Base-by-base conservation (phyloP, 2,329 filamentous ascomycete species). In the Phialocephala sp. region DNA sequence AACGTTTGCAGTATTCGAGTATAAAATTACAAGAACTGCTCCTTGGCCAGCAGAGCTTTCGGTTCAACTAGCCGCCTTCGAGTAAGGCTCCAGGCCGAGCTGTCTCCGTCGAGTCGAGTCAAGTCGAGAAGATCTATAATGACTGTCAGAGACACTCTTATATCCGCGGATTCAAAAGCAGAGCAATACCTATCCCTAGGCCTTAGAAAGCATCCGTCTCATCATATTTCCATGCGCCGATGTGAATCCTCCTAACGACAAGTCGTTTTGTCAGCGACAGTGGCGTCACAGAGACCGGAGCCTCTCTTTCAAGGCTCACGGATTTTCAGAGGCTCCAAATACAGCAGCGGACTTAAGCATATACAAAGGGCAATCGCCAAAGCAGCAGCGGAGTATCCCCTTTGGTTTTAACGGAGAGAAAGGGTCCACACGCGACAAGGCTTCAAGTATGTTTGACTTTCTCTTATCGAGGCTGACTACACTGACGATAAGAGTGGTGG, bases 351-450 rank as follows among this genome's bases (percentile, higher is more conserved):
- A 54, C 14, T 35, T 18, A 18, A 35, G 12, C 18, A 24, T 54
- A 32, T 18, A 32, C 24, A 35, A 52, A 27, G 27, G 11, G 8
- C 1, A 27, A 35, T 8, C 9, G 6, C 9, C 5, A 14, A 15
- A 18, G 12, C 27, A 54, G 24, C 22, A 54, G 50, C 15, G 18
- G 24, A 37, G 35, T 47, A 50, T 15, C n/a, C n/a, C 35, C 12
- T 60, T 8, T n/a, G 41, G 5, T 60, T n/a, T 8, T 32, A 24
- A 35, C 15, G 58, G 36, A 24, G n/a, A 18, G 37, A 32, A n/a
- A 18, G 57, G 37, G 45, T 63, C 24, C 41, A 55, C 57, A 65
- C 59, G 63, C 63, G 63, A 65, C 63, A 54, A 65, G 63, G 63
- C 63, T 65, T 57, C 39, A 61, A 24, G 35, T 59, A 43, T 59